Base-by-base conservation (phyloP, 306 rosid species). In the Cucurbita maxima region DNA sequence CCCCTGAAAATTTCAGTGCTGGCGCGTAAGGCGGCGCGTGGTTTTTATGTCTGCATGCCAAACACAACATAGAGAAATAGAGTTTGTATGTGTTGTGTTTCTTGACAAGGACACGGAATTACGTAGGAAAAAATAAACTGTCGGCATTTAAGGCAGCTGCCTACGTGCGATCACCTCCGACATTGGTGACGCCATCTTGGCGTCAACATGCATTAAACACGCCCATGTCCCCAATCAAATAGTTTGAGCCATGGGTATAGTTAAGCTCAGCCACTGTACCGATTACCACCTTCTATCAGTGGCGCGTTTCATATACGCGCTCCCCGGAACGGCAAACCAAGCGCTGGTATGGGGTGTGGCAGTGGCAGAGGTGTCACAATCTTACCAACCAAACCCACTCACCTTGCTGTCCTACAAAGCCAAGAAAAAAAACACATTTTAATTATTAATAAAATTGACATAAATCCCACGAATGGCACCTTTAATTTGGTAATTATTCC, bases 141-240 rank as follows among this genome's bases (percentile, higher is more conserved):
- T 87, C 87, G 77, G 91, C 90, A 86, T 84, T 80, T 79, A 80
- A 81, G 84, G 82, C 87, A 82, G 86, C 84, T 73, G 75, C 81
- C 80, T 81, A 83, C 88, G 87, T 82, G 89, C 75, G 82, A 53
- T 80, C 81, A 69, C 79, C 79, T 88, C 88, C 79, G 85, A 79
- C 94, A 81, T 76, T 20, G 36, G 78, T 84, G 83, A 85, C 90
- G 82, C 78, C 73, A 78, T 62, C 30, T 81, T 83, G 51, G 80
- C 80, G 87, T 85, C 85, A 83, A 79, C 82, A 8, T 59, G 53
- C 78, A 80, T 80, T 84, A 74, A 71, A 64, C 74, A 73, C 52
- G 68, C 50, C 63, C 76, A 19, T 48, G 74, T 73, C 75, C 44
- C 67, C 55, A 55, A 54, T 74, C 72, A 22, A 38, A 6, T 19